These are phyloP conservation scores for Trichoderma koningiopsis DNA, from an alignment of 2,329 filamentous ascomycete species.

Conservation along the genomic window DNA sequence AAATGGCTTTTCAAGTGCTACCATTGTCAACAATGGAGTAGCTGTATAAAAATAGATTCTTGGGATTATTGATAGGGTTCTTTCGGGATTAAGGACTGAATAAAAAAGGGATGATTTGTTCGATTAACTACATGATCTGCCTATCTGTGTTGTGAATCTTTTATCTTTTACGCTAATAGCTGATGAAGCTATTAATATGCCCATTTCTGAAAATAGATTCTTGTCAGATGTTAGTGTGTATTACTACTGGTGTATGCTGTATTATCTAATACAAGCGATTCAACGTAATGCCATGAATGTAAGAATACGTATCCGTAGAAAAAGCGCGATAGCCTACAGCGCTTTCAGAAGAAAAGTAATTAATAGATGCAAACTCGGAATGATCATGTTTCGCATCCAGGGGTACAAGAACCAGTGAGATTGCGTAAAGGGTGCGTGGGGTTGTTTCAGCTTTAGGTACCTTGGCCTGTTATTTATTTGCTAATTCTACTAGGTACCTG, in stretches of 20 bases:
- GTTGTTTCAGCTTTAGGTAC: slow-evolving; percentile 8
- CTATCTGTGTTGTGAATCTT: not conserved
- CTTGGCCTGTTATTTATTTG: not conserved
- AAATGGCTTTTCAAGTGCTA: not conserved
- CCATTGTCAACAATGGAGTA: not conserved
- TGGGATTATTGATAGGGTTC: slow-evolving; percentile 10
- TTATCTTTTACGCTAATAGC: not conserved
- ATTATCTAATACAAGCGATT: not conserved
- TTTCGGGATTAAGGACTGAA: slow-evolving; percentile 1
- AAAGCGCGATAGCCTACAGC: not conserved
- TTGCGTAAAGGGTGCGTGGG: slow-evolving; percentile 9
- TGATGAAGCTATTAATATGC: not conserved
- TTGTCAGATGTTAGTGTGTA: not conserved
- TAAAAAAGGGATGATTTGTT: slow-evolving; percentile 11
- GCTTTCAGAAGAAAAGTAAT: not conserved
- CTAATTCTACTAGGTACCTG: not conserved
- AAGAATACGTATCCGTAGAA: not conserved
- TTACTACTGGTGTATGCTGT: not conserved
- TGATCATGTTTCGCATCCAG: slow-evolving; percentile 17
- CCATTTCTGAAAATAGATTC: not conserved
- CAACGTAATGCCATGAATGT: not conserved
- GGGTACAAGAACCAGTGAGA: slow-evolving; percentile 7
- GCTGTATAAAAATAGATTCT: slow-evolving; percentile 15
- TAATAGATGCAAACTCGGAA: not conserved
- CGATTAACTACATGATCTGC: not conserved